Conservation (phyloP, 108 stramenopile species). For the Chaetoceros muelleri region DNA sequence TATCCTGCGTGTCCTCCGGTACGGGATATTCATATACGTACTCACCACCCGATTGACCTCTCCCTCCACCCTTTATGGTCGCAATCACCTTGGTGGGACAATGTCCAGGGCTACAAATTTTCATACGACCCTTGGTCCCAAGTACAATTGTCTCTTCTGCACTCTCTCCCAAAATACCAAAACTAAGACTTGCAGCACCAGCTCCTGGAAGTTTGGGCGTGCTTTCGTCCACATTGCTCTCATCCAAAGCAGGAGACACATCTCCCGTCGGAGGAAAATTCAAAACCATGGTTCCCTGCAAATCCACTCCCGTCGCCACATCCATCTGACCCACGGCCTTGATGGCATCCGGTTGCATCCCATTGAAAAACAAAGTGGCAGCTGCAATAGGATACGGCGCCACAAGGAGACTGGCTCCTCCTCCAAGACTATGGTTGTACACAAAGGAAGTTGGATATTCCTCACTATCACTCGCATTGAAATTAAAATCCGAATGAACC, state of each 20-base stretch:
- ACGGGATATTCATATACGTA: conserved; percentile 35
- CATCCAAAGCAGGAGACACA: conserved; percentile 13
- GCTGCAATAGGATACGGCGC: conserved; percentile 60
- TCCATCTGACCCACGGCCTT: conserved; percentile 51
- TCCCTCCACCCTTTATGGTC: conserved; percentile 29
- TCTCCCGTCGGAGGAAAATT: conserved; percentile 34
- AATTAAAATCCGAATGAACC: conserved; percentile 56
- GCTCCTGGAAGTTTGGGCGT: conserved; percentile 46
- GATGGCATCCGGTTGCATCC: conserved; percentile 6
- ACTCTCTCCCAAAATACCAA: conserved; percentile 55
- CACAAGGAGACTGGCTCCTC: conserved; percentile 42
- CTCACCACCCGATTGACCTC: conserved; percentile 23
- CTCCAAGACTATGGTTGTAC: conserved; percentile 51
- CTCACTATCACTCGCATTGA: conserved; percentile 50
- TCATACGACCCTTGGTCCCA: conserved; percentile 65
- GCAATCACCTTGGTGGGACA: conserved; percentile 58
- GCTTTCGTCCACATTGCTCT: conserved; percentile 4
- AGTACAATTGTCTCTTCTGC: conserved; percentile 57
- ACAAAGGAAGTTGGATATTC: conserved; percentile 52
- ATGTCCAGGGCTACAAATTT: conserved; percentile 57
- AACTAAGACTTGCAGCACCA: conserved; percentile 41
- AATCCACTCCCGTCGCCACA: conserved; percentile 39
- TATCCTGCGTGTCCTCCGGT: conserved; percentile 44
- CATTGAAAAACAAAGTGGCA: conserved; percentile 37
- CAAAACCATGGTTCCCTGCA: conserved; percentile 37